Conservation (phyloP, 805 yeast genomes). For the Monosporozyma yasuniensis region DNA sequence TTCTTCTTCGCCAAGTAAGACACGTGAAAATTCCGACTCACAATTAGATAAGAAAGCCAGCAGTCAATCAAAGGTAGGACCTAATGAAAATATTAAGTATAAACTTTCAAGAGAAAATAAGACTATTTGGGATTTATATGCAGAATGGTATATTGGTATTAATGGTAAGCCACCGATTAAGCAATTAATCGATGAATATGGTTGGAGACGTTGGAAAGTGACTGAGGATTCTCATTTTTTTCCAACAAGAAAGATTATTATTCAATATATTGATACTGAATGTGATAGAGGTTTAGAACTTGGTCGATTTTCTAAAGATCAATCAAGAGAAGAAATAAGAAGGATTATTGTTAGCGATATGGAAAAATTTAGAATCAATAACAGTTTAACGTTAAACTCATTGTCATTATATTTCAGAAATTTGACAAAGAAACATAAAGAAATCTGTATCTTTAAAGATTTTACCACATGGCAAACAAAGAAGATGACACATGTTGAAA, state of each 20-base stretch:
- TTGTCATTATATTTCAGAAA: conserved; percentile 28
- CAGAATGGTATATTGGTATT: conserved; percentile 33
- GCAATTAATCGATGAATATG: conserved; percentile 27
- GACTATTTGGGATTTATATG: conserved; percentile 31
- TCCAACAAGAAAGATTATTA: conserved; percentile 32
- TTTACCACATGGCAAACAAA: conserved; percentile 26
- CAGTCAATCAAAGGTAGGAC: conserved; percentile 8
- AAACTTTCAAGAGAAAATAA: conserved; percentile 32
- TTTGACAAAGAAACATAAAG: conserved; percentile 22
- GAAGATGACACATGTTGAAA: conserved; percentile 26
- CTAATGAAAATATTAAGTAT: conserved; percentile 27
- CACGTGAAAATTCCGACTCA: background rate
- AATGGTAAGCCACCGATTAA: conserved; percentile 27
- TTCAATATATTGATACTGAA: conserved; percentile 32
- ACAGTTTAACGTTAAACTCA: conserved; percentile 29
- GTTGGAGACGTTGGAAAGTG: conserved; percentile 33
- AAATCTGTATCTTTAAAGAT: conserved; percentile 27
- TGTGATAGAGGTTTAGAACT: conserved; percentile 26
- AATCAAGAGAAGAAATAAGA: conserved; percentile 26
- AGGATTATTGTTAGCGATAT: conserved; percentile 29
- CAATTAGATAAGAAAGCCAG: background rate
- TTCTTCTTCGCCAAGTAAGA: background rate
- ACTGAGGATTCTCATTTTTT: conserved; percentile 33
- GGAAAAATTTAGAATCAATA: conserved; percentile 29
- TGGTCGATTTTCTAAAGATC: conserved; percentile 25